These are phyloP conservation scores for Malus sylvestris DNA, from an alignment of 306 rosid species.

Conservation along the genomic window DNA sequence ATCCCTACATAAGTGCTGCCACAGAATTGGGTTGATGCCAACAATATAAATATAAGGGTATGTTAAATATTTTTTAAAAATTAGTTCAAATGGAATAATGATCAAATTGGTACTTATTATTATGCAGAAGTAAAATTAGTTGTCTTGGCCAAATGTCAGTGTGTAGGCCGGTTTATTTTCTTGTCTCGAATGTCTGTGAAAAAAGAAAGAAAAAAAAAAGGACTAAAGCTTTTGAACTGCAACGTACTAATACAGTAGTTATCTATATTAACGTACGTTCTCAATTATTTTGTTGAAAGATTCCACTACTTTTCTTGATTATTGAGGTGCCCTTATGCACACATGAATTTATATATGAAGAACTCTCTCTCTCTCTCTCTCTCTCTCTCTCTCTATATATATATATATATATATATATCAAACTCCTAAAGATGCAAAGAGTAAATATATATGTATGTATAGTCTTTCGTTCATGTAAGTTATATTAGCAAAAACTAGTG, in stretches of 20 bases:
- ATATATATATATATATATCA: neutral
- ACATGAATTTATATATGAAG: neutral
- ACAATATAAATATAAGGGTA: neutral
- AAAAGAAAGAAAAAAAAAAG: neutral
- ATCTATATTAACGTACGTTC: conserved; percentile 11
- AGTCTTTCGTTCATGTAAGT: neutral
- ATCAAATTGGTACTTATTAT: neutral
- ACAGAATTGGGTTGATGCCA: neutral
- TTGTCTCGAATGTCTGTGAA: neutral
- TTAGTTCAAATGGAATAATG: neutral
- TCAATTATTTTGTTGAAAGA: conserved; percentile 19
- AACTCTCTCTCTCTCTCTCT: too few species aligned
- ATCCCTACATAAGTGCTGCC: neutral
- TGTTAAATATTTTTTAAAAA: too few species aligned
- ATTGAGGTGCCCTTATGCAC: conserved; percentile 5
- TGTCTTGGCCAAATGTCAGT: neutral
- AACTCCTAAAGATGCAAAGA: neutral
- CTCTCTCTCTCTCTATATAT: too few species aligned
- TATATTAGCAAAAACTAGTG: neutral
- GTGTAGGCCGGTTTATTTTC: neutral
- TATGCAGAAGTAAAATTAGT: neutral
- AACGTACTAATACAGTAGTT: neutral
- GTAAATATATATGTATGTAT: neutral
- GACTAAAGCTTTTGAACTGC: conserved; percentile 25
- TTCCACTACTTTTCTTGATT: conserved; percentile 28